Evolutionary conservation across 2,329 filamentous ascomycete species (phyloP).

Genomic region (Microdochium bolleyi): DNA sequence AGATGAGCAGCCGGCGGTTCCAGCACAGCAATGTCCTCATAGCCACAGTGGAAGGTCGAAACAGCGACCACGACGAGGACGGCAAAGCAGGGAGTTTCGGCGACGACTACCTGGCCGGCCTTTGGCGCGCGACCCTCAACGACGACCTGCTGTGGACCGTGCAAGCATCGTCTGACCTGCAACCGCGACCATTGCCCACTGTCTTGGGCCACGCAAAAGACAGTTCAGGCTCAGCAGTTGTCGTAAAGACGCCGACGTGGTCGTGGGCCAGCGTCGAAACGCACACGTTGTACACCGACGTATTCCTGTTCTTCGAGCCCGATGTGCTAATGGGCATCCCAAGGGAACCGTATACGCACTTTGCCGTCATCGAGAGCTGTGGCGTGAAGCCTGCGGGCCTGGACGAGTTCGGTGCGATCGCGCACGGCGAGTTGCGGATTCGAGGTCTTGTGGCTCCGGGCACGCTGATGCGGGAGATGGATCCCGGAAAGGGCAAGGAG

Average conservation of each 20-base stretch:
- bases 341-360: neutral
- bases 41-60: too few relatives aligned
- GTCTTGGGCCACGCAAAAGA: neutral
- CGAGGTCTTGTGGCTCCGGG: neutral
- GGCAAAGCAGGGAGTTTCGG: neutral
- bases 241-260: slow-evolving; percentile 3
- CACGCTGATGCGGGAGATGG: neutral
- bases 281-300: slow-evolving; percentile 2
- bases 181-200: neutral
- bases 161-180: neutral
- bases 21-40: neutral
- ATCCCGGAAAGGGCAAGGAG: neutral
- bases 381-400: neutral
- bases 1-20: slow-evolving; percentile 2
- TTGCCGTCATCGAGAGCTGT: neutral
- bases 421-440: neutral
- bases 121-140: slow-evolving; percentile 5
- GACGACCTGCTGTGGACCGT: slow-evolving; percentile 6
- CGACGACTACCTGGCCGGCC: slow-evolving; percentile 3
- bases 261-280: slow-evolving; percentile 7
- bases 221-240: neutral
- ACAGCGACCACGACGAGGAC: too few relatives aligned
- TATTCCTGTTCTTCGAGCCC: slow-evolving; percentile 1
- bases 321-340: neutral
- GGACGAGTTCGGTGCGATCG: slow-evolving; percentile 1